Percentiles rank a stretch among this genome's conserved stretches.
These are phyloP conservation scores for Plasmopara viticola DNA, from an alignment of 352 stramenopile genomes.

Conservation along the genomic window DNA sequence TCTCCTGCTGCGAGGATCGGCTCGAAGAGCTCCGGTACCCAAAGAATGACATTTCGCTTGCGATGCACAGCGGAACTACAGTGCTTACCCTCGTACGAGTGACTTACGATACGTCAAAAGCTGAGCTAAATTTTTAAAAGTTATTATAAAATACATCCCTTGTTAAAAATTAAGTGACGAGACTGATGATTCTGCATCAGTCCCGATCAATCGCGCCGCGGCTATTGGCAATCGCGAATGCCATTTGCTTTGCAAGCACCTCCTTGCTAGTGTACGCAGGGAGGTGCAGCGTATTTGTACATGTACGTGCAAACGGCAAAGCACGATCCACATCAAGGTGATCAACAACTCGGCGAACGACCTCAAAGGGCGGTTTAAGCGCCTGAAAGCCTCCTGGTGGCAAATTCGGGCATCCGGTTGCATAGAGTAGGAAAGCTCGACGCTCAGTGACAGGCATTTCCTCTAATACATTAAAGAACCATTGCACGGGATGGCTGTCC, in stretches of 20 bases:
- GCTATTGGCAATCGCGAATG: slow-evolving; percentile 74
- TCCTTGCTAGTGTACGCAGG: slow-evolving; percentile 72
- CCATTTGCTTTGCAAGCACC: slow-evolving; percentile 54
- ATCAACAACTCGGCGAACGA: slow-evolving; percentile 74
- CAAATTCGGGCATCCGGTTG: slow-evolving; percentile 77
- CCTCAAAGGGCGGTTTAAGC: slow-evolving; percentile 72
- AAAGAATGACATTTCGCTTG: slow-evolving; percentile 53
- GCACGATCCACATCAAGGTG: slow-evolving; percentile 61
- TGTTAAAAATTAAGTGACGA: too few species aligned
- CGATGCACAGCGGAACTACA: slow-evolving; percentile 2
- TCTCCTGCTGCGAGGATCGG: slow-evolving; percentile 48
- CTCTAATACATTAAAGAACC: slow-evolving; percentile 64
- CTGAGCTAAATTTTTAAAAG: too few species aligned
- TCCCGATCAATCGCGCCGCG: slow-evolving; percentile 83
- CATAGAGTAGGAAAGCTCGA: slow-evolving; percentile 72
- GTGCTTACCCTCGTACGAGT: neutral
- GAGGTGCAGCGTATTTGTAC: slow-evolving; percentile 81
- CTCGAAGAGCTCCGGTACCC: slow-evolving; percentile 53
- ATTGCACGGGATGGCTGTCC: slow-evolving; percentile 59
- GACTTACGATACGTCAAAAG: neutral
- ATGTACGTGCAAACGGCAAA: slow-evolving; percentile 79
- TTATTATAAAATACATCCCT: too few species aligned
- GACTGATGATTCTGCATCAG: slow-evolving; percentile 12
- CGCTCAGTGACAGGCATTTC: slow-evolving; percentile 54
- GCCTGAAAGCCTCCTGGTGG: slow-evolving; percentile 61